phyloP scores from a whole-genome alignment of 768 basidiomycete genomes.

The Hygrocybe coccinea region DNA sequence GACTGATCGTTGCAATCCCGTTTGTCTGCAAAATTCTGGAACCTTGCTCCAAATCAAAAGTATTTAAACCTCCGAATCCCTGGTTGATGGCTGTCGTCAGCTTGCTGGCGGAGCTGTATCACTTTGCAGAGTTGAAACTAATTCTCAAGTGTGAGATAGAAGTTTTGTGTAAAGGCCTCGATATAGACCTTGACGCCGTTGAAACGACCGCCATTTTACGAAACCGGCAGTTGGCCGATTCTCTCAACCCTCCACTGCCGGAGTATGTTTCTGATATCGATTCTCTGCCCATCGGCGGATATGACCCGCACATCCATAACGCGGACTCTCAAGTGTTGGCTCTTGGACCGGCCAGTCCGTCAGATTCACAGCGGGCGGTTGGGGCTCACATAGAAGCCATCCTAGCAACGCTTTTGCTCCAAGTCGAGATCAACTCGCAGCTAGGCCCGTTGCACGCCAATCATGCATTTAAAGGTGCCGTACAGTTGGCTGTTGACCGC shows the following conservation, averaged over 20 bases:
- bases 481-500: conserved; percentile 86
- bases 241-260: conserved; percentile 59
- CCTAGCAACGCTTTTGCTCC: conserved; percentile 60
- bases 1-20: conserved; percentile 90
- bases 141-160: conserved; percentile 99
- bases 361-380: conserved; percentile 62
- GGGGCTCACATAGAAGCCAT: conserved; percentile 80
- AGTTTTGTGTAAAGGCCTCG: conserved; percentile 86
- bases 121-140: conserved; percentile 91
- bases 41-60: conserved; percentile 80
- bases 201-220: conserved; percentile 82
- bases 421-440: conserved; percentile 73
- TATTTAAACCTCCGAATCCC: conserved; percentile 95
- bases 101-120: conserved; percentile 92
- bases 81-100: conserved; percentile 97
- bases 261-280: conserved; percentile 81
- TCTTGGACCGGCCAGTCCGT: conserved; percentile 54
- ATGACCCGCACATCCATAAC: conserved; percentile 43
- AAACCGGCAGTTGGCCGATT: conserved; percentile 61
- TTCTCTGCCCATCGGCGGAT: conserved; percentile 68
- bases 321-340: conserved; percentile 58
- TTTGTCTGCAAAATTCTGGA: conserved; percentile 97
- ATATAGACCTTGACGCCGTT: conserved; percentile 78
- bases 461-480: conserved; percentile 82
- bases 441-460: conserved; percentile 72